Base-by-base conservation (phyloP, 2,329 filamentous ascomycete species). In the Epichloe brachyelytri region DNA sequence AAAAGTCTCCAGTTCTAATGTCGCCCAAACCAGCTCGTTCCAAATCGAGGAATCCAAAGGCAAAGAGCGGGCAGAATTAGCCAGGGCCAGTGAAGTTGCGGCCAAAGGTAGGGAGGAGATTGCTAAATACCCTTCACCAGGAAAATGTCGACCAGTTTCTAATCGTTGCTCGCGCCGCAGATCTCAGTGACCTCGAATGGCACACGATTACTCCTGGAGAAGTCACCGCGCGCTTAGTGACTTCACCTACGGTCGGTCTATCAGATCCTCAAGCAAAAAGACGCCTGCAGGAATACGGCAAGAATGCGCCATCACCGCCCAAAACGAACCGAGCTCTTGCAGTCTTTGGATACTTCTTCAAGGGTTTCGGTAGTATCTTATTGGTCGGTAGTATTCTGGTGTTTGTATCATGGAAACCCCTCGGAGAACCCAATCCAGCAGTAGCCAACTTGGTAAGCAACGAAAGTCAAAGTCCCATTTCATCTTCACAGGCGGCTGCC, bases 351-450 rank as follows among this genome's bases (percentile, higher is more conserved):
- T 90, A 90, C 65, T 81, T 89, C 58, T 88, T 88, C 68, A 83
- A 82, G 56, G 86, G 86, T 1, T 91, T 90, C 57, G 85, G 86
- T 2, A 74, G 79, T 1, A 79, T 91, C 48, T 73, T 90, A 3
- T 73, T 89, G 6, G 61, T 82, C 2, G 85, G 83, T 17, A 73
- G 77, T 19, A 76, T 89, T 37, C 73, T 90, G 3, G 85, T 90
- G 47, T 88, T 89, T 59, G 69, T 90, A 52, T 80, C 85, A 3
- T 90, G 85, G 85, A 82, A 79, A 55, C 86, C 86, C 0, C 76
- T 90, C 0, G 85, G 85, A 4, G 61, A 85, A 10, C 85, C 85
- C 3, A 47, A 45, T 3, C 85, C 86, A 3, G 76, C 81, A 0
- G 58, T 76, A 14, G 84, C 86, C 6, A 90, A 91, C 61, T 58